phyloP scores from a whole-genome alignment of 768 basidiomycete species.

The Xerocomus potaroensis region DNA sequence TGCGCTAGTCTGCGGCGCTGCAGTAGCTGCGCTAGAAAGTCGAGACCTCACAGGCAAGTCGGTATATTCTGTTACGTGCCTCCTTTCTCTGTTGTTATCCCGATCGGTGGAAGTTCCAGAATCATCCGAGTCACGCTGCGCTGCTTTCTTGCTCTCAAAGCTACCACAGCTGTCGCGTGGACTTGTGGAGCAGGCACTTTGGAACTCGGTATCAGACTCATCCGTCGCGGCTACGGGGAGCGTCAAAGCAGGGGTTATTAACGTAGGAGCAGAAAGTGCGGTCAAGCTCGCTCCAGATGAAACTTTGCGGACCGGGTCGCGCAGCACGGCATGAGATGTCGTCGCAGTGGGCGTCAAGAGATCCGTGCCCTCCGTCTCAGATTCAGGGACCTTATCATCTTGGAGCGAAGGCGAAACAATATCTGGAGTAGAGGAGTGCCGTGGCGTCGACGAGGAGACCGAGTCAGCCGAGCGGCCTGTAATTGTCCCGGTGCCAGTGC shows the following conservation, averaged over 20 bases:
- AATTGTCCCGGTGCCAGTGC: constrained; percentile 37
- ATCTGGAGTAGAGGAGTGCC: constrained; percentile 22
- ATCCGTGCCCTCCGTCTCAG: constrained; percentile 24
- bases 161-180: constrained; percentile 64
- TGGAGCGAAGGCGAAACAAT: constrained; percentile 27
- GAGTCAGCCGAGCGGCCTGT: constrained; percentile 25
- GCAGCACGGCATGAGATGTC: constrained; percentile 6
- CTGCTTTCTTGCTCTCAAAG: constrained; percentile 29
- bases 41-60: constrained; percentile 47
- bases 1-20: constrained; percentile 40
- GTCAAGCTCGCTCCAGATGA: constrained; percentile 30
- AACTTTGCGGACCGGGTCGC: constrained; percentile 29
- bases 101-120: constrained; percentile 29
- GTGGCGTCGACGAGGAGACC: constrained; percentile 25
- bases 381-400: constrained; percentile 37
- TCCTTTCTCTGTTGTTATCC: constrained; percentile 27
- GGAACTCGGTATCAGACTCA: constrained; percentile 82
- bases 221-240: constrained; percentile 46
- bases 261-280: constrained; percentile 22
- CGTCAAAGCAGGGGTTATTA: constrained; percentile 34
- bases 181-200: constrained; percentile 79
- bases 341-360: constrained; percentile 31
- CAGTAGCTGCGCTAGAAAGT: constrained; percentile 50
- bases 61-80: constrained; percentile 31
- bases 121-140: constrained; percentile 27